These are phyloP conservation scores for Vitis cinerea DNA, from an alignment of 164 flowering plant genomes.

Conservation along the genomic window DNA sequence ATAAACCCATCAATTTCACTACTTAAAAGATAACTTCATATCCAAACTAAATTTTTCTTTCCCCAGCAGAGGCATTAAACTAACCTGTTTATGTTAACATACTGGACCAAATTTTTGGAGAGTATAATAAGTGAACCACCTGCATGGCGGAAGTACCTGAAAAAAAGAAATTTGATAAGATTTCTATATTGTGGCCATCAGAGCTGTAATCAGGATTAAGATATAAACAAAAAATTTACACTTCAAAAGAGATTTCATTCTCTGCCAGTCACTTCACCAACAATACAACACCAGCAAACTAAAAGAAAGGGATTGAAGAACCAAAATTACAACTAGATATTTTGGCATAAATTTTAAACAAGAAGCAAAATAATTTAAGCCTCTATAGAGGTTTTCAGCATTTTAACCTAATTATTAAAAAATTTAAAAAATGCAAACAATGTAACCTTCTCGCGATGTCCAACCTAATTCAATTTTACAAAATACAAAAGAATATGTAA, in stretches of 20 bases:
- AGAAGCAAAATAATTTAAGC: neutral
- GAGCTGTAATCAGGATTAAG: neutral
- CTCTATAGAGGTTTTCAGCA: neutral
- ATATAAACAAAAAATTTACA: neutral
- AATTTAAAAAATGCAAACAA: neutral
- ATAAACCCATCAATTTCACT: no score
- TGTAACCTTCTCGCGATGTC: no score
- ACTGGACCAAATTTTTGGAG: constrained; percentile 79
- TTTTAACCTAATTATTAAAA: neutral
- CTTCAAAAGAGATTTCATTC: neutral
- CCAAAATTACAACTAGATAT: no score
- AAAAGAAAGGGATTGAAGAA: no score
- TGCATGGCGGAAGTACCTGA: constrained; percentile 97
- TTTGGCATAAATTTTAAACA: neutral
- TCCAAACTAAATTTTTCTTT: neutral
- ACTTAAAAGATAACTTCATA: no score
- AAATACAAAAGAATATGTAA: no score
- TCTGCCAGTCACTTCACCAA: neutral
- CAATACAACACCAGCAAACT: neutral
- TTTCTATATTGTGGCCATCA: neutral
- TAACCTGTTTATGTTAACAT: constrained; percentile 86
- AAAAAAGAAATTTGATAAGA: constrained; percentile 6
- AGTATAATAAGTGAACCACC: constrained; percentile 70
- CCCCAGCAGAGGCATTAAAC: constrained; percentile 12
- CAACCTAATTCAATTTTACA: no score